Base-by-base conservation (phyloP, 2,329 filamentous ascomycete species). In the Parascedosporium putredinis region DNA sequence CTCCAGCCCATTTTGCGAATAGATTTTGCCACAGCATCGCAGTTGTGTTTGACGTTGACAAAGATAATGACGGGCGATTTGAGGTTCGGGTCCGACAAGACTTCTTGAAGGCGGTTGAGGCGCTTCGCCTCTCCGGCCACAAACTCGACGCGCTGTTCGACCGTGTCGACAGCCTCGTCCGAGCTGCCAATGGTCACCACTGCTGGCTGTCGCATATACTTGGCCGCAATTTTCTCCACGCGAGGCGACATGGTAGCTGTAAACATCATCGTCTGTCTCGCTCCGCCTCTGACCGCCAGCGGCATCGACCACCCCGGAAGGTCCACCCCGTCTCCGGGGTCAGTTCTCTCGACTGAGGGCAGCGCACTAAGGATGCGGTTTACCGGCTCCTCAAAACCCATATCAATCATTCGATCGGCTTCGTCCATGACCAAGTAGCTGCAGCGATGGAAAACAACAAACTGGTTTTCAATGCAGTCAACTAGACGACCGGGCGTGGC, bases 381-480 rank as follows among this genome's bases (percentile, higher is more conserved):
- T 52, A 98, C 88, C 0, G 89, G 87, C 60, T 97, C 93, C 68
- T 98, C 93, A 64, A 98, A 98, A 43, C 93, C 93, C 53, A 97
- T 81, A 63, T 98, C 93, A 55, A 98, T 95, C 93, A 98, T 98
- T 50, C 91, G 86, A 69, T 98, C 93, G 33, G 93, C 93, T 76
- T 98, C 93, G 65, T 98, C 93, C 91, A 98, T 96, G 67, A 98
- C 95, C 51, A 97, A 80, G 68, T 97, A 97, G 70, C 90, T 95
- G 67, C 93, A 97, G 67, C 97, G 93, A n/a, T 83, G 83, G 45
- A 97, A 78, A 1, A 98, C 91, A 2, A 97, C 75, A 25, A 97
- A 81, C 29, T 91, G 84, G 16, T 93, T 80, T 66, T 98, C 93
- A 58, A 98, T 93, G 67, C 90, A 97, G 70, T 98, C 93, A 7